Evolutionary conservation across 495 filamentous ascomycete genomes (phyloP).

Genomic region (Lophiostoma macrostomum): DNA sequence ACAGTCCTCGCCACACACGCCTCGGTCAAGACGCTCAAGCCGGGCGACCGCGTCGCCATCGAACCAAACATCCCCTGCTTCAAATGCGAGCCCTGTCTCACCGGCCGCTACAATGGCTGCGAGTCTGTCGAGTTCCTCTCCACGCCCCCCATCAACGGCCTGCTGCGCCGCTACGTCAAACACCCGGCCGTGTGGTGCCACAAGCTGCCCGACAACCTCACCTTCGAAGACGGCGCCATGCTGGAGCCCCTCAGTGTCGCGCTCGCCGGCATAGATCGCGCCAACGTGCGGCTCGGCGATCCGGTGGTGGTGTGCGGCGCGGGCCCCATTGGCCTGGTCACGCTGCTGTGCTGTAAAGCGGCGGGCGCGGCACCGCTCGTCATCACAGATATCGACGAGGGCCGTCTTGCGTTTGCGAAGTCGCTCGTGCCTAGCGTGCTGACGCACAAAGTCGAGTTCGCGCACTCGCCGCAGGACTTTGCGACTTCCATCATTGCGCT

Average conservation of each 20-base stretch:
- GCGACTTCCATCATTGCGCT: slow-evolving; percentile 62
- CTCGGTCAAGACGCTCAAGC: slow-evolving; percentile 67
- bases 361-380: slow-evolving; percentile 83
- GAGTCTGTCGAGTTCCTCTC: slow-evolving; percentile 79
- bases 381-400: slow-evolving; percentile 89
- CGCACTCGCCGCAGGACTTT: slow-evolving; percentile 64
- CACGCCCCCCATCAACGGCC: slow-evolving; percentile 83
- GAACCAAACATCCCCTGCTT: slow-evolving; percentile 90
- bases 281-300: slow-evolving; percentile 74
- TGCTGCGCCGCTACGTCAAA: slow-evolving; percentile 88
- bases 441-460: slow-evolving; percentile 72
- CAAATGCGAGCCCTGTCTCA: slow-evolving; percentile 83
- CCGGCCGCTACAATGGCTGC: slow-evolving; percentile 90
- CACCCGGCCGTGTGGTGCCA: slow-evolving; percentile 91
- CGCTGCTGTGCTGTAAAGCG: slow-evolving; percentile 73
- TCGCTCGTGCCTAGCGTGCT: slow-evolving; percentile 67
- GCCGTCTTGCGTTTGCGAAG: slow-evolving; percentile 78
- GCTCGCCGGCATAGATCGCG: slow-evolving; percentile 77
- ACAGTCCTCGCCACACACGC: slow-evolving; percentile 77
- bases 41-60: slow-evolving; percentile 84
- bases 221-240: slow-evolving; percentile 81
- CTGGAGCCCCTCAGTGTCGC: slow-evolving; percentile 84
- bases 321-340: slow-evolving; percentile 86
- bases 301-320: slow-evolving; percentile 83
- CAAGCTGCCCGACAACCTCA: slow-evolving; percentile 80